Base-by-base conservation (phyloP, 352 stramenopile species). In the Globisporangium nodosum region DNA sequence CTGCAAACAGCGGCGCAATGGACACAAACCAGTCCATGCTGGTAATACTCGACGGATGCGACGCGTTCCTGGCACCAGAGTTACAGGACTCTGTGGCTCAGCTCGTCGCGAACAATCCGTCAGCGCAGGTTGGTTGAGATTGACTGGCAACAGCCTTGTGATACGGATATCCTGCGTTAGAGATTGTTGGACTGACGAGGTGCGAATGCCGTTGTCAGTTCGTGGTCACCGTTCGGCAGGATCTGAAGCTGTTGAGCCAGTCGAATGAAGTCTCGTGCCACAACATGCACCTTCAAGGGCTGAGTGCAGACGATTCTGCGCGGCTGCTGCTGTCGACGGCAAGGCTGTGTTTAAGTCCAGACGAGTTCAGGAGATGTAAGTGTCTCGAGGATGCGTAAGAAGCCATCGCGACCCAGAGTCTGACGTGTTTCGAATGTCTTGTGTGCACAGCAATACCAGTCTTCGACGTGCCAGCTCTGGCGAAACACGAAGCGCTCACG, bases 11-110 rank as follows among this genome's bases (percentile, higher is more conserved):
- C 52, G 50, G 46, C 9, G 58, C 68, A 13, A 27, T 13, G 16
- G 64, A 68, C 24, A 60, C 18, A 57, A 12, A 63, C 63, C 9
- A 54, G 13, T 27, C n/a, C 18, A 24, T 66, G n/a, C 52, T 88
- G 30, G 31, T 88, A 13, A 57, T 88, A 47, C 60, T 91, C 18
- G 81, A 91, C 45, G 78, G 71, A n/a, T 91, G 81, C 35, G 81
- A 91, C 49, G 51, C 69, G 1, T 58, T 88, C 2, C 52, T 69
- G 13, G 51, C 65, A 42, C 64, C 55, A 21, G 39, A 69, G 57
- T 66, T 88, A 21, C 68, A 72, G 18, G 54, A 85, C 43, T 86
- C 68, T 47, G 60, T 87, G 30, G 57, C 74, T 16, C 65, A 69
- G 18, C 76, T 81, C 3, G 49, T 75, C 27, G 66, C 62, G 27